These are phyloP conservation scores for Vitis cinerea DNA, from an alignment of 164 flowering plant genomes.

Conservation along the genomic window DNA sequence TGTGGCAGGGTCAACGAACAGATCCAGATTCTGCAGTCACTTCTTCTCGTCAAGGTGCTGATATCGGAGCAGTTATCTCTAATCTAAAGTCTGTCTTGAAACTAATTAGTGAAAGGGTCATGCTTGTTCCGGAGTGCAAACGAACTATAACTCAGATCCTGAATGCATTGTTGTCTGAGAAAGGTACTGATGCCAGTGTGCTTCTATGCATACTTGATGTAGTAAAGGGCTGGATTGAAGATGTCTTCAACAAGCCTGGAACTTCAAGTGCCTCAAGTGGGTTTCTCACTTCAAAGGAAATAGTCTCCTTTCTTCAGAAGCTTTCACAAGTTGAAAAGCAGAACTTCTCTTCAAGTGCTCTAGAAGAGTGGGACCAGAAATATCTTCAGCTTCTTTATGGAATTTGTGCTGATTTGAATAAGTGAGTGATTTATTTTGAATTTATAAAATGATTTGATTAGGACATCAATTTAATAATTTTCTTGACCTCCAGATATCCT, in stretches of 20 bases:
- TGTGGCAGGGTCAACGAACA: conserved; percentile 65
- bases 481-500: conserved; percentile 54
- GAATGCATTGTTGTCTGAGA: conserved; percentile 76
- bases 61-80: conserved; percentile 65
- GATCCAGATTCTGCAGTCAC: conserved; percentile 90
- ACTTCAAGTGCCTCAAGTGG: conserved; percentile 44
- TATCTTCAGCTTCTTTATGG: conserved; percentile 96
- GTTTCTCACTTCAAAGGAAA: conserved; percentile 72
- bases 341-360: conserved; percentile 46
- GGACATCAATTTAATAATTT: conserved; percentile 7
- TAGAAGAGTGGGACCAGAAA: conserved; percentile 90
- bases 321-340: conserved; percentile 95
- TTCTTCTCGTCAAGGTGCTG: conserved; percentile 84
- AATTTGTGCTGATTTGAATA: conserved; percentile 82
- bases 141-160: conserved; percentile 67
- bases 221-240: conserved; percentile 87
- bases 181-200: conserved; percentile 83
- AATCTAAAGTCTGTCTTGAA: conserved; percentile 79
- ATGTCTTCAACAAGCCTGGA: conserved; percentile 58
- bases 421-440: conserved; percentile 39
- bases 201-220: conserved; percentile 89
- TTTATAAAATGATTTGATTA: conserved; percentile 5
- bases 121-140: conserved; percentile 82
- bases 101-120: conserved; percentile 84
- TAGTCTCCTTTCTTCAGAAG: conserved; percentile 85